Evolutionary conservation across 1,139 yeast genomes (phyloP), one percentile per base, ranked within the genome.

Genomic region (Schwanniomyces etchellsii): DNA sequence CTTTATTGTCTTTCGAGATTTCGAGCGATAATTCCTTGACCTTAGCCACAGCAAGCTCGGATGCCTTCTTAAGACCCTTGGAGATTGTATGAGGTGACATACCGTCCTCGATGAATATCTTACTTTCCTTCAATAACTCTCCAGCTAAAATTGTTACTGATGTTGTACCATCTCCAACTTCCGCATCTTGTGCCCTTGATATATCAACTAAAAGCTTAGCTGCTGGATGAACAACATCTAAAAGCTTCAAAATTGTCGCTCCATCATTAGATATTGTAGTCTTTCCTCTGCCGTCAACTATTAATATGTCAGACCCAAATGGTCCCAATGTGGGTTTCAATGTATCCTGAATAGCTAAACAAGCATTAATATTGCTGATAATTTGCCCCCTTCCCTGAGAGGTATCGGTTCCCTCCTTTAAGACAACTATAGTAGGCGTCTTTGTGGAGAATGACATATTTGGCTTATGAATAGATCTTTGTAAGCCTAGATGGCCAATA

Each of bases 91-190:
- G 94, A 4, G 96, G 80, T 16, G 95, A 83, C 41, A 91, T 85
- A 24, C 96, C 96, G 58, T 91, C 98, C 58, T 91, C 98, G 39
- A 91, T 85, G 50, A 89, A 91, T 22, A 74, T 60, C 54, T 86
- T 88, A 44, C 93, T 79, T 57, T 91, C 97, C 53, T 86, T 86
- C 59, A 91, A 72, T 41, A 91, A 72, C 60, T 91, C 98, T 34
- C 97, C 96, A 2, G 98, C 97, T 42, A 91, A 61, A 28, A 91
- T 73, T 1, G 97, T 86, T 10, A 93, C 98, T 25, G 96, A 81
- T 0, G 98, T 91, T 25, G 99, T 91, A 43, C 99, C 99, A 57
- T 91, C 99, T 40, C 99, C 99, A 35, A 91, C 97, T 60, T 91
- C 99, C 14, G 96, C 96, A 59, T 91, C 99, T 61, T 91, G 99